Base-by-base conservation (phyloP, 2,329 filamentous ascomycete species). In the Thermochaetoides dissita region DNA sequence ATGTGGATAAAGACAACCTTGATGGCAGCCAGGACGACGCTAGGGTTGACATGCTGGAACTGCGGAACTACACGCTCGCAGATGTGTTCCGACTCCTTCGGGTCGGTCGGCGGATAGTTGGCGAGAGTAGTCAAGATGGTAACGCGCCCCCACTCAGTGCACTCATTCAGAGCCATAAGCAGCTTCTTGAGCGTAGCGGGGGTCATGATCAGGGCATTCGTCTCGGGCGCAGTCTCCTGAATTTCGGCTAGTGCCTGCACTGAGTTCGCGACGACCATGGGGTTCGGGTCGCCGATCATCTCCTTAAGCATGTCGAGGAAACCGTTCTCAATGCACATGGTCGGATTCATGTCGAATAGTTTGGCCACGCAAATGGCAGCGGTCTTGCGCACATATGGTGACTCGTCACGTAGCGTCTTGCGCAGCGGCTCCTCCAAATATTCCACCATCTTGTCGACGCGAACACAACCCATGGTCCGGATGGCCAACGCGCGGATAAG, bases 371-470 rank as follows among this genome's bases (percentile, higher is more conserved):
- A 96, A 51, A 98, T 91, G 34, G 89, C 91, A 36, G 91, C 91
- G 2, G 91, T 98, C 68, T 98, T 98, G 54, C 91, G 84, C 47
- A 98, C 91, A 62, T 98, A 98, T 1, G 91, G 91, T 38, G 89
- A 96, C 64, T 98, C 91, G 65, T 98, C 91, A 62, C 87, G 79
- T 52, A 98, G 69, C 9, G 91, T 98, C 67, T 98, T 98, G 54
- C 91, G 77, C 49, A 98, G 65, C 10, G 91, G 91, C 57, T 98
- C 91, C 62, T 96, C 91, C 89, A 98, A 96, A 62, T 98, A 98
- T 60, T 98, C 91, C 51, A 96, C 86, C 86, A 98, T 98, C 65
- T 98, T 98, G 54, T 96, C 91, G 43, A 98, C 91, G 43, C 91
- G 73, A 55, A 98, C 96, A 58, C 91, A 96, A 34, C 91, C 91